Conservation (phyloP, 371 early-diverging fungal species). For the Chytridium lagenaria region DNA sequence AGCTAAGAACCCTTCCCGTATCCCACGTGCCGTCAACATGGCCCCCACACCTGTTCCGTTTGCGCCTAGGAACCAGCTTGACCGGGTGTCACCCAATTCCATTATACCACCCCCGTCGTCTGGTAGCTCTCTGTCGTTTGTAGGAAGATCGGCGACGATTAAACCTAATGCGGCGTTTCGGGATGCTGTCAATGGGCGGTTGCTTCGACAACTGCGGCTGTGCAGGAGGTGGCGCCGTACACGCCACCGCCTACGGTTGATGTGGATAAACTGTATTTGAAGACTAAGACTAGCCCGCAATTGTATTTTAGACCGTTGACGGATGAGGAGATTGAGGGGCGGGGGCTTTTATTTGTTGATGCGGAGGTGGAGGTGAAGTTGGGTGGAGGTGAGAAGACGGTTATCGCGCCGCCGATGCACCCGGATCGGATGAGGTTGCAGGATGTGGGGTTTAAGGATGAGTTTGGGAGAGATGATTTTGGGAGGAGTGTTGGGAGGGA, state of each 20-base stretch:
- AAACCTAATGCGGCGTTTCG: neutral
- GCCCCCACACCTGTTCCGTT: neutral
- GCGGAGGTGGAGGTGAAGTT: neutral
- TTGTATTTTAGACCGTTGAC: conserved; percentile 51
- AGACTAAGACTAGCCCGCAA: conserved; percentile 45
- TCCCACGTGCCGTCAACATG: conserved; percentile 31
- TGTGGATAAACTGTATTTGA: conserved; percentile 9
- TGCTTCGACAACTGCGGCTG: neutral
- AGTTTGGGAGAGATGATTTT: neutral
- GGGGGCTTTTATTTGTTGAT: neutral
- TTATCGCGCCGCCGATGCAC: neutral
- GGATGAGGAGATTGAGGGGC: conserved; percentile 47
- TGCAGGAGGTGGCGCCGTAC: neutral
- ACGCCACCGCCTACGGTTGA: neutral
- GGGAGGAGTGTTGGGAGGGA: neutral
- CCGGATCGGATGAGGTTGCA: conserved; percentile 11
- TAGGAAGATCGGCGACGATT: neutral
- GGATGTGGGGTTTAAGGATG: neutral
- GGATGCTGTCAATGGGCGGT: conserved; percentile 6
- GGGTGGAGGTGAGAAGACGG: neutral
- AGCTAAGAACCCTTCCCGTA: conserved; percentile 50
- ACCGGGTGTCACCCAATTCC: neutral
- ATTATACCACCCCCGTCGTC: neutral
- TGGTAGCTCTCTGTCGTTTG: neutral
- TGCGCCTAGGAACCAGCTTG: neutral